Base-by-base conservation (phyloP, 805 yeast species). In the Blastobotrys parvus region DNA sequence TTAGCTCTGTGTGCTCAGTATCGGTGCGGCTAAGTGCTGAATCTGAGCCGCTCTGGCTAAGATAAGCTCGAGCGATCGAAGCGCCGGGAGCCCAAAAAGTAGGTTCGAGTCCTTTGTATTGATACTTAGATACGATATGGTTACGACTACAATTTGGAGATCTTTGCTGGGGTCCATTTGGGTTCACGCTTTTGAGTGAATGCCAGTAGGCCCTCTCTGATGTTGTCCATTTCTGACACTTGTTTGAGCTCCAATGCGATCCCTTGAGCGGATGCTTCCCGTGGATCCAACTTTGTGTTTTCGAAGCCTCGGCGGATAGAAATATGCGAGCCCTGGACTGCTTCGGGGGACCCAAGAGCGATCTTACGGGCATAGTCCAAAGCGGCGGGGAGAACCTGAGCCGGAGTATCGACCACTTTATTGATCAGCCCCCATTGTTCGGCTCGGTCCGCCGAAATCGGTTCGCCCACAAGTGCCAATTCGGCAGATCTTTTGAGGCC, bases 361-460 rank as follows among this genome's bases (percentile, higher is more conserved):
- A 55, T 44, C 25, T 37, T 39, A 10, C 36, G 21, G 16, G 58
- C 59, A n/a, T 47, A 38, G 16, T 46, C 46, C 13, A 54, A 11
- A 4, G 58, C 59, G 3, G 46, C 48, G 1, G 54, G 51, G 31
- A 54, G 33, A 19, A 54, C 49, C 8, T 54, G 50, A 8, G 38
- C 49, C n/a, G 37, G 43, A 11, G 37, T 42, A 22, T 47, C 49
- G 17, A 50, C 57, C 4, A 55, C 47, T 20, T 43, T 35, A 41
- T 55, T 55, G 33, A 55, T 37, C 10, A 55, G 38, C 0, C 59
- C 59, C 57, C 58, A 55, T 4, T 42, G 39, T 8, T 34, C 34
- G 3, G 59, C 59, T 19, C 48, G 47, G 18, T 47, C 29, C 4
- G 58, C 59, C 4, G 54, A 44, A 35, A 55, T 54, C 21, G 58